A percentile compares a stretch with the other conserved stretches of the same genome.
These are phyloP conservation scores for Sporisorium exsertum DNA, from an alignment of 1,284 basidiomycete species.

Conservation along the genomic window DNA sequence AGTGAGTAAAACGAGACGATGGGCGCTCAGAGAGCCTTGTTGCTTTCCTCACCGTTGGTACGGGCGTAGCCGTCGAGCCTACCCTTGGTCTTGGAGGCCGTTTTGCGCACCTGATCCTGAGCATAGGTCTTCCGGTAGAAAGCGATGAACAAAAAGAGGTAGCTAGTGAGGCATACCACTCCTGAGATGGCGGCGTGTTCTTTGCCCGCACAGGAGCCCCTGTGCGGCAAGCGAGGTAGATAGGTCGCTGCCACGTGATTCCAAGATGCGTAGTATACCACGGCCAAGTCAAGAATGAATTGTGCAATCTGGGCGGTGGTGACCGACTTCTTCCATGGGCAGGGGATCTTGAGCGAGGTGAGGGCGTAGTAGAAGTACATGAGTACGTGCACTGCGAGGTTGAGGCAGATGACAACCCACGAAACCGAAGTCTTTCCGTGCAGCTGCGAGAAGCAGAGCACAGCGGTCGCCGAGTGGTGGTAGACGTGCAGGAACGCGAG, in stretches of 20 bases:
- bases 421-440: conserved; percentile 81
- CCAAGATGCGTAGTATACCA: conserved; percentile 56
- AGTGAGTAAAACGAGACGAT: too few relatives aligned
- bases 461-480: conserved; percentile 97
- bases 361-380: conserved; percentile 77
- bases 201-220: conserved; percentile 87
- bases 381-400: conserved; percentile 93
- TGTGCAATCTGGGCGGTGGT: conserved; percentile 89
- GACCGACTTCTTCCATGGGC: conserved; percentile 90
- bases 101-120: conserved; percentile 30
- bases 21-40: too few relatives aligned
- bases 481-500: conserved; percentile 95
- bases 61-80: too few relatives aligned
- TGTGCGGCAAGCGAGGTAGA: conserved; percentile 76
- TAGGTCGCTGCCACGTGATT: conserved; percentile 37
- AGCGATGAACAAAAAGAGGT: conserved; percentile 71
- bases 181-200: conserved; percentile 90
- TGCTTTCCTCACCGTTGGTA: too few relatives aligned
- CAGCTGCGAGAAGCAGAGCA: conserved; percentile 93
- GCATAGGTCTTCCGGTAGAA: conserved; percentile 70
- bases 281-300: conserved; percentile 48
- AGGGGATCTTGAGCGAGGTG: conserved; percentile 59
- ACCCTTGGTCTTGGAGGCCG: too few relatives aligned
- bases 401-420: conserved; percentile 94
- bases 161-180: conserved; percentile 86